phyloP scores from a whole-genome alignment of 306 rosid genomes.

The cucumber (Cucumis sativus) region DNA sequence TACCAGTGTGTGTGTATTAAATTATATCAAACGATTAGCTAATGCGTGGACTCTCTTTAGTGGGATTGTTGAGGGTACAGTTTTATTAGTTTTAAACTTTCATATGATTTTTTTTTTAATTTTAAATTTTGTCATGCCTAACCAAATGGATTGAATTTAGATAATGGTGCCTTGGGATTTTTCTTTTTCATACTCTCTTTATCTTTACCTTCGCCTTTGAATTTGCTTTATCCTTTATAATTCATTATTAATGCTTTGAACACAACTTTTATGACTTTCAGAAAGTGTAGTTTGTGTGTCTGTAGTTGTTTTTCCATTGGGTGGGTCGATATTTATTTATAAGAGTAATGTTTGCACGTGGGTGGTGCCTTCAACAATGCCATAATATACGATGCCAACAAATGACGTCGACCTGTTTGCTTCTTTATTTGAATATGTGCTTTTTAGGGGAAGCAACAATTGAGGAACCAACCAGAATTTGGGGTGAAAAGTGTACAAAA shows the following conservation, averaged over 20 bases:
- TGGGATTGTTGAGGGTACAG: not conserved
- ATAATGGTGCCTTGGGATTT: not conserved
- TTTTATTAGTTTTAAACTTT: not conserved
- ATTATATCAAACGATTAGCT: not conserved
- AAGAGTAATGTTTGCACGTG: slow-evolving; percentile 6
- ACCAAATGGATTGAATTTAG: not conserved
- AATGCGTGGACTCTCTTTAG: not conserved
- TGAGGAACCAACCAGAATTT: slow-evolving; percentile 48
- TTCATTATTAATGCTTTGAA: slow-evolving; percentile 11
- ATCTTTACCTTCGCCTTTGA: not conserved
- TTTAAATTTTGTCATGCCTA: not conserved
- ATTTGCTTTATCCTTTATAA: slow-evolving; percentile 1
- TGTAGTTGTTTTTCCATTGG: not conserved
- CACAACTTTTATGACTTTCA: slow-evolving; percentile 15
- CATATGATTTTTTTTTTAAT: not conserved
- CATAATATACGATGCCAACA: not conserved
- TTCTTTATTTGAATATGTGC: slow-evolving; percentile 1
- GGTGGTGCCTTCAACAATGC: not conserved
- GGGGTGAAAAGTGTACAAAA: slow-evolving; percentile 65
- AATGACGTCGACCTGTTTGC: not conserved
- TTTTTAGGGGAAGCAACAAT: slow-evolving; percentile 14
- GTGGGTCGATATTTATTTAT: slow-evolving; percentile 7
- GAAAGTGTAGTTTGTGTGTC: slow-evolving; percentile 26
- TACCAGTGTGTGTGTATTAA: not conserved
- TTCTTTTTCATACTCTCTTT: not conserved